Evolutionary conservation across 2,329 filamentous ascomycete species (phyloP), one percentile per base, ranked within the genome.

Genomic region (Clonostachys chloroleuca): DNA sequence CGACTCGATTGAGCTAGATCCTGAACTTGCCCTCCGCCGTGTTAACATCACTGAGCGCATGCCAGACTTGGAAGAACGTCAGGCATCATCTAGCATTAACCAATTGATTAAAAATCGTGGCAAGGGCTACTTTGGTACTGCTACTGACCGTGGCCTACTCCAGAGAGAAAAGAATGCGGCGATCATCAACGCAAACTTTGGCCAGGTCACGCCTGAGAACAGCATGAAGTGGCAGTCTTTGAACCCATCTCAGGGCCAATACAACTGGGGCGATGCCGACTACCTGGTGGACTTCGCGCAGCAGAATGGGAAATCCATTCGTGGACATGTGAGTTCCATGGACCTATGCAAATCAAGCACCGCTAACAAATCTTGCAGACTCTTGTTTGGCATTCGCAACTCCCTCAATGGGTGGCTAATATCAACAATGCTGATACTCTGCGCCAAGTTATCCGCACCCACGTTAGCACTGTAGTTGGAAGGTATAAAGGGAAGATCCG

Each of bases 141-240:
- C 68, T 46, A 70, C 75, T 4, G 82, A 86, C 59, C 69, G 77
- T 57, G 67, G 67, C 52, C 70, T 66, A n/a, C 72, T 86, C 10
- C 66, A 62, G 34, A 58, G 66, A 6, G 71, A 67, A 47, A 68
- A 73, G 53, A 79, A 77, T 49, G 70, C 75, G 14, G 69, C 70
- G 49, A 72, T 84, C 56, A 79, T 86, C 61, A 72, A 75, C 51
- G 67, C 70, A 46, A 68, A 84, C 62, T 87, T 86, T 51, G 82
- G 83, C 17, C 77, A 81, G 60, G 69, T 87, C 18, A 86, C 83
- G 0, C 75, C 78, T 2, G 84, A 87, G 69, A 87, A 88, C 71
- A 80, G 73, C 59, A 84, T 86, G 77, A 87, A 87, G 66, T 87
- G 83, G 83, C 80, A 85, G 54, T 66, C 75, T 34, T 71, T 71